Conservation (phyloP, 352 stramenopile species). For the Phytophthora aleatoria region DNA sequence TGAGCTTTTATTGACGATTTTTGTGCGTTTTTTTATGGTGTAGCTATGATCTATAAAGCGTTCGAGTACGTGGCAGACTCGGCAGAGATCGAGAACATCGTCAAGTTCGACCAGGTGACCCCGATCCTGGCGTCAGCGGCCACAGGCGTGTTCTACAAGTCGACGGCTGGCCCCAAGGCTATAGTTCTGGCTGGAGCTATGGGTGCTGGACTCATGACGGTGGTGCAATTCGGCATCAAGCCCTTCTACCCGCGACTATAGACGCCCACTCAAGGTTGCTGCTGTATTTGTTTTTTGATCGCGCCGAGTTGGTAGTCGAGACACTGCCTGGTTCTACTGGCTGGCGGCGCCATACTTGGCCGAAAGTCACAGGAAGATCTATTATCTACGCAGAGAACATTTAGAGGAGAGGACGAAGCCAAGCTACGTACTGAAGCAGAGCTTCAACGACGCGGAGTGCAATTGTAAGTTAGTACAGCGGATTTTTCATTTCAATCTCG, state of each 20-base stretch:
- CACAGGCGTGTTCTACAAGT: conserved; percentile 88
- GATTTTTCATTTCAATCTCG: conserved; percentile 22
- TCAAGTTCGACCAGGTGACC: conserved; percentile 85
- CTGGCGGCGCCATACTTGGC: not conserved
- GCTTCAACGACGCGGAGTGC: conserved; percentile 24
- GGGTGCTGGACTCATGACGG: conserved; percentile 79
- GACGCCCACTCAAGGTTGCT: conserved; percentile 24
- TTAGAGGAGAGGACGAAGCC: conserved; percentile 22
- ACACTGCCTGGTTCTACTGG: not conserved
- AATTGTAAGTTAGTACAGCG: conserved; percentile 46
- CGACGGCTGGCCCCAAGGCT: conserved; percentile 79
- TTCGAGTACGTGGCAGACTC: conserved; percentile 85
- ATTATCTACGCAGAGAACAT: conserved; percentile 12
- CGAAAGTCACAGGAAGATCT: not conserved
- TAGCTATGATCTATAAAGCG: conserved; percentile 88
- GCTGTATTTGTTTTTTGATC: conserved; percentile 22
- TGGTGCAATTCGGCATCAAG: conserved; percentile 87
- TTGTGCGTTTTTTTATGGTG: conserved; percentile 10
- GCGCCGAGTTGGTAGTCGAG: not conserved
- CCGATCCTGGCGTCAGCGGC: conserved; percentile 83
- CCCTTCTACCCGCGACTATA: conserved; percentile 84
- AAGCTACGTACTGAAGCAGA: conserved; percentile 3
- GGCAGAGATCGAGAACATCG: conserved; percentile 79
- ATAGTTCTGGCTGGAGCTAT: conserved; percentile 86
- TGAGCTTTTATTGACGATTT: conserved; percentile 18